phyloP scores from a whole-genome alignment of 495 filamentous ascomycete species.

The Daldinia caldariorum region DNA sequence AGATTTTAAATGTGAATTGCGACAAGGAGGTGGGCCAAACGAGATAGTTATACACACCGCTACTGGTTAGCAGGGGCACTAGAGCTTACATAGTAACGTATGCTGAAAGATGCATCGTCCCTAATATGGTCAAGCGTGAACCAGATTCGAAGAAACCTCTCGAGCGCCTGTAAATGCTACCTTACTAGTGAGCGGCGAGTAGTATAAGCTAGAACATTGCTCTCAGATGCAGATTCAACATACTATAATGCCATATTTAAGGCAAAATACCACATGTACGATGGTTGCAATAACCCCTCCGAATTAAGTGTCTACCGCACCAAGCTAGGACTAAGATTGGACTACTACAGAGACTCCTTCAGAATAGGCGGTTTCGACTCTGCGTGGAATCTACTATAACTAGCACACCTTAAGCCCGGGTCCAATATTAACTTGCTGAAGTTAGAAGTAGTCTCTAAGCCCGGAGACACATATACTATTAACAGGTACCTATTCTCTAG shows the following conservation, averaged over 20 bases:
- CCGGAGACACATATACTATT: not conserved
- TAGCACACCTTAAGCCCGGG: not conserved
- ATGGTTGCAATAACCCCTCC: not conserved
- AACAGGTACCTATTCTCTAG: not conserved
- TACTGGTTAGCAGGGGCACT: not conserved
- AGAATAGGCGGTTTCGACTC: no score
- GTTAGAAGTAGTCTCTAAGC: no score
- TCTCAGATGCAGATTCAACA: not conserved
- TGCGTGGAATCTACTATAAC: not conserved
- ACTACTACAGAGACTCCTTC: not conserved
- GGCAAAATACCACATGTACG: not conserved
- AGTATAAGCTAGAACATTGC: not conserved
- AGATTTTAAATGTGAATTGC: not conserved
- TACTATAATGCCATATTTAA: not conserved
- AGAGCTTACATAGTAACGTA: not conserved
- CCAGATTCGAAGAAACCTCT: not conserved
- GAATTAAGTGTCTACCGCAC: not conserved
- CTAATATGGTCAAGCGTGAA: not conserved
- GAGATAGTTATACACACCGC: constrained; percentile 3
- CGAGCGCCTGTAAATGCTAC: not conserved
- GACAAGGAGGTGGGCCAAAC: not conserved
- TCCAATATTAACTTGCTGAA: not conserved
- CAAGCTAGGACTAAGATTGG: not conserved
- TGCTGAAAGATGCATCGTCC: not conserved
- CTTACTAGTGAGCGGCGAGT: not conserved